phyloP scores from a whole-genome alignment of 2,329 filamentous ascomycete species.

The Phialemonium atrogriseum region DNA sequence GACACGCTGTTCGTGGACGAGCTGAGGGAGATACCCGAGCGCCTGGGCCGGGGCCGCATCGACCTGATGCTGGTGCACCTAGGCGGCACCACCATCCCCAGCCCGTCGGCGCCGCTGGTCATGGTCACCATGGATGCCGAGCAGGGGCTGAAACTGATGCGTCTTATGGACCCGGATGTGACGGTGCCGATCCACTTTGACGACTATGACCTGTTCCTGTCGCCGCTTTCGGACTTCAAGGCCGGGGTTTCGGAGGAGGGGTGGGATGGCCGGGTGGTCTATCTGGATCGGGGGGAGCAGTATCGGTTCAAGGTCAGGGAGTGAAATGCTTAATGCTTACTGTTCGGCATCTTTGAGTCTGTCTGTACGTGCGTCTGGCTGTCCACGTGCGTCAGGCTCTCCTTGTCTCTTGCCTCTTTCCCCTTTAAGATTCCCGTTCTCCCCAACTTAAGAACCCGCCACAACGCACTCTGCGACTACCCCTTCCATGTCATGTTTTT shows the following conservation, averaged over 20 bases:
- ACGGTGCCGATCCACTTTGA: slow-evolving; percentile 59
- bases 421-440: no score
- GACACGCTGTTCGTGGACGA: slow-evolving; percentile 57
- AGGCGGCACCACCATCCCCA: slow-evolving; percentile 57
- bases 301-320: slow-evolving; percentile 41
- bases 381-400: no score
- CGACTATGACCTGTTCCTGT: slow-evolving; percentile 55
- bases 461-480: no score
- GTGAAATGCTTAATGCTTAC: no score
- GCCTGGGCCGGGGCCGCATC: slow-evolving; percentile 44
- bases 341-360: no score
- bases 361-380: no score
- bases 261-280: slow-evolving; percentile 44
- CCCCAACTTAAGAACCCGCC: no score
- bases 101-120: slow-evolving; percentile 46
- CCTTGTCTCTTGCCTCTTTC: no score
- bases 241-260: slow-evolving; percentile 43
- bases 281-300: slow-evolving; percentile 50
- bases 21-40: slow-evolving; percentile 49
- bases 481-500: no score
- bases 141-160: slow-evolving; percentile 52
- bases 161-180: slow-evolving; percentile 49
- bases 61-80: slow-evolving; percentile 61
- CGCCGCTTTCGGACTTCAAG: slow-evolving; percentile 52
- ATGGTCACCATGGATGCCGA: slow-evolving; percentile 64